Evolutionary conservation across 2,329 filamentous ascomycete species (phyloP).

Genomic region (Zasmidium citrigriseum): DNA sequence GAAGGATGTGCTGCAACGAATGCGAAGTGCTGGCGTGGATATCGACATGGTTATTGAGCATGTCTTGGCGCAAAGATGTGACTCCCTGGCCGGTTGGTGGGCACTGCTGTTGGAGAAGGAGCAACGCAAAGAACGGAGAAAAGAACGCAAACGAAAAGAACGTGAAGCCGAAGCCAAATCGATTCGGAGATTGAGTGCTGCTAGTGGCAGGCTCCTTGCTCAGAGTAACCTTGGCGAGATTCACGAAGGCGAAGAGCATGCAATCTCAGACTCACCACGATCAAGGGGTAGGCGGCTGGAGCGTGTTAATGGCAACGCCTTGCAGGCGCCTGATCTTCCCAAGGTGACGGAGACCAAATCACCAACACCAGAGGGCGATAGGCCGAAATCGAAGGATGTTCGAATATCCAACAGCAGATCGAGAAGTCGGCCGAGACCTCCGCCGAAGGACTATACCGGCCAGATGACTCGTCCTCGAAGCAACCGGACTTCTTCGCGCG

Average conservation of each 20-base stretch:
- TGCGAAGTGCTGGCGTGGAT: constrained; percentile 91
- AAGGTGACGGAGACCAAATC: constrained; percentile 68
- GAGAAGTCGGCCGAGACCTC: constrained; percentile 73
- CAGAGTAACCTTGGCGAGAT: constrained; percentile 72
- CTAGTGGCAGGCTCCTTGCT: constrained; percentile 81
- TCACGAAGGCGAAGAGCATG: constrained; percentile 67
- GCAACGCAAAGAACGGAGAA: constrained; percentile 76
- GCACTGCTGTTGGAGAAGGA: constrained; percentile 92
- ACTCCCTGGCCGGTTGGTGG: constrained; percentile 94
- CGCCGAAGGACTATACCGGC: constrained; percentile 71
- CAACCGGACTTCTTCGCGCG: constrained; percentile 35
- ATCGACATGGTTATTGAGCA: constrained; percentile 94
- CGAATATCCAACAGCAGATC: constrained; percentile 72
- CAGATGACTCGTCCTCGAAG: constrained; percentile 59
- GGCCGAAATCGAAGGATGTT: constrained; percentile 40
- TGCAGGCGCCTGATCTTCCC: constrained; percentile 71
- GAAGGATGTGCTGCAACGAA: constrained; percentile 86
- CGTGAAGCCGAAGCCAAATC: constrained; percentile 79
- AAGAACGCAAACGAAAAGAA: constrained; percentile 82
- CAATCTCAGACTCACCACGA: constrained; percentile 58
- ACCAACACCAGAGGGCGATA: constrained; percentile 45
- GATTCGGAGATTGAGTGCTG: constrained; percentile 79
- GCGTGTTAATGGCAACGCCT: constrained; percentile 45
- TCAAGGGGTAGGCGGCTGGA: constrained; percentile 77
- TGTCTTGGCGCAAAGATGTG: constrained; percentile 85